Evolutionary conservation across 805 yeast species (phyloP).

Genomic region (Sugiyamaella floridensis): DNA sequence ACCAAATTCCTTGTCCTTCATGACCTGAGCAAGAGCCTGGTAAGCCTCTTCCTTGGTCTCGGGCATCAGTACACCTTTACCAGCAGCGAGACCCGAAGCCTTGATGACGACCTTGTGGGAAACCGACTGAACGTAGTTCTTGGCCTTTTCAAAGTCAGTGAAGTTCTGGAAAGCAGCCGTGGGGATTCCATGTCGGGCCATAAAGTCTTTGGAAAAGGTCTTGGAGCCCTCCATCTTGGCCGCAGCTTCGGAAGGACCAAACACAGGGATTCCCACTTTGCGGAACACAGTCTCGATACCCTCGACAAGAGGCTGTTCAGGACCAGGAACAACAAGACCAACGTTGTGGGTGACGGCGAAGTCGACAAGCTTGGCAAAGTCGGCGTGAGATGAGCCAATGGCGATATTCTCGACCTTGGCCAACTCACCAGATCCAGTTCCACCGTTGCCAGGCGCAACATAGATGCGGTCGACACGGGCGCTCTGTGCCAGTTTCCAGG

Average conservation of each 20-base stretch:
- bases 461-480: conserved; percentile 60
- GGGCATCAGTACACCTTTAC: conserved; percentile 96
- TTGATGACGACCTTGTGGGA: conserved; percentile 81
- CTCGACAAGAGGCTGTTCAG: conserved; percentile 97
- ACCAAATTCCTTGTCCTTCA: conserved; percentile 87
- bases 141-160: conserved; percentile 68
- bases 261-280: conserved; percentile 85
- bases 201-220: conserved; percentile 86
- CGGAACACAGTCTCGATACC: conserved; percentile 72
- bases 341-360: conserved; percentile 67
- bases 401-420: conserved; percentile 63
- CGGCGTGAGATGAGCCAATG: conserved; percentile 56
- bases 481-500: conserved; percentile 85
- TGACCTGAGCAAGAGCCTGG: conserved; percentile 75
- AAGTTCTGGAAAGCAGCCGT: conserved; percentile 89
- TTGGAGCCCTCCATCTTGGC: conserved; percentile 96
- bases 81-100: conserved; percentile 98
- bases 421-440: conserved; percentile 50
- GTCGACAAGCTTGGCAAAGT: conserved; percentile 61
- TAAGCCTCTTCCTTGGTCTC: conserved; percentile 74
- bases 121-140: conserved; percentile 54
- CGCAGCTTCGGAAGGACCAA: conserved; percentile 90
- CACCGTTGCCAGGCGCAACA: conserved; percentile 98
- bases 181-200: conserved; percentile 88
- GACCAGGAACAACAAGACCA: conserved; percentile 87